Evolutionary conservation across 345 rosid species (phyloP).

Genomic region (Populus alba): DNA sequence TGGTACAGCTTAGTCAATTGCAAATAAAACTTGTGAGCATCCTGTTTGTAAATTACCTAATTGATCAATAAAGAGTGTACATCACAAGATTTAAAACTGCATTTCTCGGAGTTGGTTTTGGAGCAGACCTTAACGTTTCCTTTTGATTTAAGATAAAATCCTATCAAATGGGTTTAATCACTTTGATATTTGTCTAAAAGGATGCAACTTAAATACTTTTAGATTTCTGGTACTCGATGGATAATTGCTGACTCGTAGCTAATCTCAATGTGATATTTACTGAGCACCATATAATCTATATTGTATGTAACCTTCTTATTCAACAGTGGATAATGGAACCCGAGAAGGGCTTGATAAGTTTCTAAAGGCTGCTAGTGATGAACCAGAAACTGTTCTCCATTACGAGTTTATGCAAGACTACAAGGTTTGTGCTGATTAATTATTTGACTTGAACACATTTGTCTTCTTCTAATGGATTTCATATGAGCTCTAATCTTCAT

Average conservation of each 20-base stretch:
- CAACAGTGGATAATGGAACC: slow-evolving; percentile 90
- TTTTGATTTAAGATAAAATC: background rate
- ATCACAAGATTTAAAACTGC: background rate
- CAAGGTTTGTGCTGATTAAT: slow-evolving; percentile 52
- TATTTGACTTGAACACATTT: background rate
- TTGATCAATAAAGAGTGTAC: background rate
- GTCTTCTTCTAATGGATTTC: background rate
- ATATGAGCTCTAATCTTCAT: background rate
- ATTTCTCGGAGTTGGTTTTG: background rate
- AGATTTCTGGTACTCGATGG: background rate
- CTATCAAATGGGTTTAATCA: background rate
- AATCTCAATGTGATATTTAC: background rate
- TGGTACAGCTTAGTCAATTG: background rate
- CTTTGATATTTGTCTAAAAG: background rate
- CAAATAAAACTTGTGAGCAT: background rate
- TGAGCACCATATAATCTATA: background rate
- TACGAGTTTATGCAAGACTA: slow-evolving; percentile 99
- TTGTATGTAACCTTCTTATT: slow-evolving; percentile 21
- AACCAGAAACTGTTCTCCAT: slow-evolving; percentile 91
- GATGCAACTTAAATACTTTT: background rate
- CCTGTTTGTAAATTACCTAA: background rate
- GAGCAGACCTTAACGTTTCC: background rate
- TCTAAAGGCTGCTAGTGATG: slow-evolving; percentile 82
- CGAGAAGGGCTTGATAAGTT: slow-evolving; percentile 95
- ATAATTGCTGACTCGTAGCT: background rate